Base-by-base conservation (phyloP, 768 basidiomycete genomes). In the Lactifluus hygrophoroides region DNA sequence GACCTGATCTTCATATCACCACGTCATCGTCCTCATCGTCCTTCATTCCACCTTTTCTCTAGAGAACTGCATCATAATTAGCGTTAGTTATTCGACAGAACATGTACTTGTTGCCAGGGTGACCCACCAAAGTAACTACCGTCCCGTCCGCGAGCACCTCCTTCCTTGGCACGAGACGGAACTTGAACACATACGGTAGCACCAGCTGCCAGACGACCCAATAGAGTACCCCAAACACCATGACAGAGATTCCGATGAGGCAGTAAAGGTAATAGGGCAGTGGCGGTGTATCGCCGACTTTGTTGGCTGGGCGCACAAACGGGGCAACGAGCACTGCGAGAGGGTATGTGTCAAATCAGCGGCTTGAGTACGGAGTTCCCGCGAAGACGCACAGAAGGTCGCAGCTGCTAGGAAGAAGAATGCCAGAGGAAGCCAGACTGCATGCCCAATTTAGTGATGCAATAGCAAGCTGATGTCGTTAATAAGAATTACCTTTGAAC, bases 191-290 rank as follows among this genome's bases (percentile, higher is more conserved):
- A 9, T 70, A 70, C 5, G 82, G 81, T 8, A 83, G 65, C 0
- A 79, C 25, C 43, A 81, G 54, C 0, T 81, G 72, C 82, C 82
- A 83, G 3, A 66, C 69, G 0, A 75, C 77, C 82, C 82, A 83
- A 64, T 82, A 83, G 1, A 76, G 34, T 0, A 79, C 73, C 5
- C 82, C 81, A 11, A 68, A 10, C 1, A 73, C 49, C 70, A 81
- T 70, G 56, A 82, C 69, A 0, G 64, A 76, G 54, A 81, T 82
- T 0, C 78, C 80, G 1, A 82, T 77, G 7, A 81, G 70, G 61
- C 78, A 79, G 64, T 82, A 82, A 75, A 82, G 63, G 66, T 82
- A 83, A 57, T 83, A 83, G 3, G 82, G 80, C 37, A 84, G 64
- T 10, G 83, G 80, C 9, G 81, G 81, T 0, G 82, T 81, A 61